These are phyloP conservation scores for Leishmania gerbilli DNA, from an alignment of 208 protist genomes.

Conservation along the genomic window DNA sequence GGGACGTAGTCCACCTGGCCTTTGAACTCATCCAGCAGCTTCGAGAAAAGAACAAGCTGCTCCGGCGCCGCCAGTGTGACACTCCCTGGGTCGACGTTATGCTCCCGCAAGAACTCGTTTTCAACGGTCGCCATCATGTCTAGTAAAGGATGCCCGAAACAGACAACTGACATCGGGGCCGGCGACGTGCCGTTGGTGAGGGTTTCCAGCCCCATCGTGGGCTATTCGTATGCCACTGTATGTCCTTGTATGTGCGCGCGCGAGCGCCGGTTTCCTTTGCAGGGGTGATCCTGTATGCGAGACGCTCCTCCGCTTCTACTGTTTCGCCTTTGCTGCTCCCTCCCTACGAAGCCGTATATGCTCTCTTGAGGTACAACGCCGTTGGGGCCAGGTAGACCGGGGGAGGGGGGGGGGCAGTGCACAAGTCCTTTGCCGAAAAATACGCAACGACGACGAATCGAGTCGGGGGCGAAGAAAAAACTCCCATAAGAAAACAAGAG, in stretches of 20 bases:
- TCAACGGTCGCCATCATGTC: slow-evolving; percentile 96
- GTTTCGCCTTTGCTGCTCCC: background rate
- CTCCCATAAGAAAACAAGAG: background rate
- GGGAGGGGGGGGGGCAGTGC: background rate
- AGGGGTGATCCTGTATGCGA: slow-evolving; percentile 2
- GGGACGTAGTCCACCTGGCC: slow-evolving; percentile 92
- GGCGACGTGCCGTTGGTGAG: background rate
- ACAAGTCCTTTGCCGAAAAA: background rate
- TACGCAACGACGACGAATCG: background rate
- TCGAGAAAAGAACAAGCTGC: slow-evolving; percentile 91
- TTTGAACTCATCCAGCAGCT: slow-evolving; percentile 53
- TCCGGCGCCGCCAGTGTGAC: slow-evolving; percentile 93
- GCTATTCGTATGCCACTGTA: background rate
- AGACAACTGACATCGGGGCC: slow-evolving; percentile 35
- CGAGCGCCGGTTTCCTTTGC: background rate
- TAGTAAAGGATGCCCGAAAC: slow-evolving; percentile 95
- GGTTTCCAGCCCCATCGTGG: slow-evolving; percentile 19
- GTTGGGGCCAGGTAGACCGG: background rate
- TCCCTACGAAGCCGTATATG: background rate
- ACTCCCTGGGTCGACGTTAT: slow-evolving; percentile 72
- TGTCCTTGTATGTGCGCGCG: slow-evolving; percentile 15
- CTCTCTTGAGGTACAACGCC: background rate
- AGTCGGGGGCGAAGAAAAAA: background rate
- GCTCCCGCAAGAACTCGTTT: slow-evolving; percentile 79
- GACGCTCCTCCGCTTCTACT: slow-evolving; percentile 4